These are phyloP conservation scores for Penicillium desertorum DNA, from an alignment of 495 filamentous ascomycete species.

Conservation along the genomic window DNA sequence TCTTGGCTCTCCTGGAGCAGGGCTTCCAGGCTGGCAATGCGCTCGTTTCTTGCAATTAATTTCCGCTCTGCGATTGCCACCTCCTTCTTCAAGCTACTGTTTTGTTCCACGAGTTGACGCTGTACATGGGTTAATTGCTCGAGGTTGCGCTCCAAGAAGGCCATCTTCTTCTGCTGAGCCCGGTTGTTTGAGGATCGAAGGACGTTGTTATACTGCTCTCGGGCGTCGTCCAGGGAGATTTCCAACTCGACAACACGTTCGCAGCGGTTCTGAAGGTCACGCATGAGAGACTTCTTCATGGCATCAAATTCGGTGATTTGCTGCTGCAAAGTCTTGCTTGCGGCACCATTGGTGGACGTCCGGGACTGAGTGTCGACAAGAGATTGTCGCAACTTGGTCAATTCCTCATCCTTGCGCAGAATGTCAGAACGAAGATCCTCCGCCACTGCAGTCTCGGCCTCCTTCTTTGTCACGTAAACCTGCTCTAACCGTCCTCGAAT, in stretches of 20 bases:
- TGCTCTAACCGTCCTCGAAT: slow-evolving; percentile 76
- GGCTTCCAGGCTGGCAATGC: slow-evolving; percentile 86
- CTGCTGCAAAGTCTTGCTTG: slow-evolving; percentile 93
- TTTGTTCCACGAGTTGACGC: slow-evolving; percentile 96
- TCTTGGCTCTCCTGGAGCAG: slow-evolving; percentile 96
- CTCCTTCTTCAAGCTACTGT: slow-evolving; percentile 94
- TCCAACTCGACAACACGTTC: slow-evolving; percentile 97
- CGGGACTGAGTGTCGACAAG: slow-evolving; percentile 73
- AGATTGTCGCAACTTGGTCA: slow-evolving; percentile 67
- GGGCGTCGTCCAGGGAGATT: slow-evolving; percentile 92
- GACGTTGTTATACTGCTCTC: slow-evolving; percentile 98
- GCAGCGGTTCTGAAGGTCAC: slow-evolving; percentile 95
- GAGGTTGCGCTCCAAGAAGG: slow-evolving; percentile 95
- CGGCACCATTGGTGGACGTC: slow-evolving; percentile 61
- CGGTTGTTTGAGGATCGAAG: slow-evolving; percentile 93
- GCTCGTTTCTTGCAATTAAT: slow-evolving; percentile 92
- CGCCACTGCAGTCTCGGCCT: slow-evolving; percentile 64
- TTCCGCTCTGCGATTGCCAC: slow-evolving; percentile 98
- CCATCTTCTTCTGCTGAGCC: slow-evolving; percentile 99
- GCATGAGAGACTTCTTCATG: slow-evolving; percentile 99
- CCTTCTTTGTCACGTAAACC: slow-evolving; percentile 69
- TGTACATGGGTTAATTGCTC: slow-evolving; percentile 97
- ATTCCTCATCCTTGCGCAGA: slow-evolving; percentile 69
- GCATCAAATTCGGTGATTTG: slow-evolving; percentile 97
- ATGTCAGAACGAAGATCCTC: slow-evolving; percentile 74